phyloP scores from a whole-genome alignment of 768 basidiomycete genomes.

The Lanmaoa pseudosensibilis region DNA sequence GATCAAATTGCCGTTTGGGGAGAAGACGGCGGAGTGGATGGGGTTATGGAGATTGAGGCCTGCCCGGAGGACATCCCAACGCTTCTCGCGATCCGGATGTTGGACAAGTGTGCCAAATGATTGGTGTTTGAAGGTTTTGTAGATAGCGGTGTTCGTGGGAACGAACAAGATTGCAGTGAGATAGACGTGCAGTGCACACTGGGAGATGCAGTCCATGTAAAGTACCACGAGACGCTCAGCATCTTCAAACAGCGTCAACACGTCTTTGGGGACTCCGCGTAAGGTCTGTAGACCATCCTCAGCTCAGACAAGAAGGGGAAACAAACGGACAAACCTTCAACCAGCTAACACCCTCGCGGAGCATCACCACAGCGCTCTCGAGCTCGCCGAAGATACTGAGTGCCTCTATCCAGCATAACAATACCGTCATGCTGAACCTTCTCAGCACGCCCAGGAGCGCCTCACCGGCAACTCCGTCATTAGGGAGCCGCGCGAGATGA shows the following conservation, averaged over 20 bases:
- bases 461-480: slow-evolving; percentile 5
- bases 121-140: slow-evolving; percentile 10
- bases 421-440: slow-evolving; percentile 11
- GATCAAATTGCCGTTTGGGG: slow-evolving; percentile 9
- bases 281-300: slow-evolving; percentile 5
- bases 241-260: slow-evolving; percentile 12
- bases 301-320: neutral
- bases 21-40: slow-evolving; percentile 20
- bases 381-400: slow-evolving; percentile 20
- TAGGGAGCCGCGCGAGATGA: slow-evolving; percentile 18
- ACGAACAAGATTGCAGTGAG: slow-evolving; percentile 7
- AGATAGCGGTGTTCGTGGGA: neutral
- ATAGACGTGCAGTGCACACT: slow-evolving; percentile 23
- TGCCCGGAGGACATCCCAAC: neutral
- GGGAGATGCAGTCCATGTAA: slow-evolving; percentile 19
- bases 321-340: slow-evolving; percentile 8
- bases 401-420: slow-evolving; percentile 21
- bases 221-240: slow-evolving; percentile 21
- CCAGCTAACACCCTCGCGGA: slow-evolving; percentile 15
- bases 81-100: neutral
- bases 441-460: slow-evolving; percentile 8
- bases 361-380: slow-evolving; percentile 16
- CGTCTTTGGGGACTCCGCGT: slow-evolving; percentile 4
- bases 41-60: neutral
- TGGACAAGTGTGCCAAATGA: neutral